Evolutionary conservation across 148 eudicot species (phyloP), one percentile per base, ranked within the genome.

Genomic region (Rhododendron vialii): DNA sequence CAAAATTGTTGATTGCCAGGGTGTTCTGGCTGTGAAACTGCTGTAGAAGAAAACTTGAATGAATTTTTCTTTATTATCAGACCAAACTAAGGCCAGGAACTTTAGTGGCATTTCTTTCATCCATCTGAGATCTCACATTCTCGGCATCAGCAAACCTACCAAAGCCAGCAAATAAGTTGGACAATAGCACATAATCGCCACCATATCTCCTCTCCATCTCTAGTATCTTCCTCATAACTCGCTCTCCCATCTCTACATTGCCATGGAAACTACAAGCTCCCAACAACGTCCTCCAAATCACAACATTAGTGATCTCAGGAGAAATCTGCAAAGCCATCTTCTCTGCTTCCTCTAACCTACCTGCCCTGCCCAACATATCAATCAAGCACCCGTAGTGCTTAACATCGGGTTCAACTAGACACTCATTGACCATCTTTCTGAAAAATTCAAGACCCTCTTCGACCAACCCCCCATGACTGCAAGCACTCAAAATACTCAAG

Each of bases 261-360:
- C 38, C 38, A 36, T 36, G 91, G 67, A 89, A 87, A 51, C 92
- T 92, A 87, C 98, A 95, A 50, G 95, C 94, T 75, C 96, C 94
- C 53, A 95, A 87, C 55, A 93, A 91, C 9, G 98, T 92, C 84
- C 98, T 89, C 98, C 96, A 95, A 86, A 95, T 87, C 20, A 93
- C 89, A 50, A 86, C 95, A 89, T 85, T 89, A 43, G 82, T 82
- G 48, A 85, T 82, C 30, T 90, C 87, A 69, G 47, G 14, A 11
- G 93, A 92, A 65, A 92, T 85, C 71, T 83, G 88, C 38, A 28
- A 48, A 20, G 91, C 94, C 81, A 92, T 90, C 82, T 90, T 89
- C 84, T 93, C 95, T 7, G 95, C 98, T 85, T 93, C 95, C 80
- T 87, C 92, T 26, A 92, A 82, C 88, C 92, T 90, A 50, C 98